These are phyloP conservation scores for Phyllosticta citrichinensis DNA, from an alignment of 2,329 filamentous ascomycete genomes.

Conservation along the genomic window DNA sequence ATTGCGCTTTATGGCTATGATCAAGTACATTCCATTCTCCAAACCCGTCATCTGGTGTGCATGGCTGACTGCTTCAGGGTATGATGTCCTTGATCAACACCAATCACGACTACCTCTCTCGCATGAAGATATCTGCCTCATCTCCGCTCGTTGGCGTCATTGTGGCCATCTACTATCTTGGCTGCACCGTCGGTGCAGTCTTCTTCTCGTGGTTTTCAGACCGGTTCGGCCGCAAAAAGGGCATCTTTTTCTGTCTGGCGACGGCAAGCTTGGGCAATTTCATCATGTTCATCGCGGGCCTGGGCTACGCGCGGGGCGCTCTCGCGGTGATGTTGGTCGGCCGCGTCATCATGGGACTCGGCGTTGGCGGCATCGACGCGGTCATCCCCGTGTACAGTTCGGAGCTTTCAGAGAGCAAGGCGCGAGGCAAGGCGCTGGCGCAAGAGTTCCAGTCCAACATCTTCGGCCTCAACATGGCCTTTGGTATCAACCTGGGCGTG, in stretches of 20 bases:
- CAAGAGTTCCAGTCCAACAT: conserved; percentile 58
- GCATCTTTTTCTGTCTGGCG: conserved; percentile 46
- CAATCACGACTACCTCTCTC: conserved; percentile 44
- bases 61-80: conserved; percentile 17
- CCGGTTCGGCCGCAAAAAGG: conserved; percentile 42
- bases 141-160: conserved; percentile 48
- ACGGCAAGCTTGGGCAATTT: conserved; percentile 47
- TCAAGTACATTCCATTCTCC: conserved; percentile 11
- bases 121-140: conserved; percentile 44
- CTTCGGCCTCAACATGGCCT: conserved; percentile 51
- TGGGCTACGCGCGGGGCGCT: conserved; percentile 33
- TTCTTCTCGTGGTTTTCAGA: conserved; percentile 48
- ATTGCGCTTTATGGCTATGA: conserved; percentile 46
- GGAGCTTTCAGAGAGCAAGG: conserved; percentile 47
- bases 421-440: conserved; percentile 47
- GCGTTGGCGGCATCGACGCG: conserved; percentile 50
- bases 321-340: conserved; percentile 42
- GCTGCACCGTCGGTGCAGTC: conserved; percentile 48
- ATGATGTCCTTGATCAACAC: conserved; percentile 49
- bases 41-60: neutral
- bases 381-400: conserved; percentile 52
- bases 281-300: conserved; percentile 50
- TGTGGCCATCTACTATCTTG: conserved; percentile 53
- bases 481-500: conserved; percentile 47
- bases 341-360: conserved; percentile 45